Base-by-base conservation (phyloP, 192 early-diverging fungal species). In the Helicostylum pulchrum region DNA sequence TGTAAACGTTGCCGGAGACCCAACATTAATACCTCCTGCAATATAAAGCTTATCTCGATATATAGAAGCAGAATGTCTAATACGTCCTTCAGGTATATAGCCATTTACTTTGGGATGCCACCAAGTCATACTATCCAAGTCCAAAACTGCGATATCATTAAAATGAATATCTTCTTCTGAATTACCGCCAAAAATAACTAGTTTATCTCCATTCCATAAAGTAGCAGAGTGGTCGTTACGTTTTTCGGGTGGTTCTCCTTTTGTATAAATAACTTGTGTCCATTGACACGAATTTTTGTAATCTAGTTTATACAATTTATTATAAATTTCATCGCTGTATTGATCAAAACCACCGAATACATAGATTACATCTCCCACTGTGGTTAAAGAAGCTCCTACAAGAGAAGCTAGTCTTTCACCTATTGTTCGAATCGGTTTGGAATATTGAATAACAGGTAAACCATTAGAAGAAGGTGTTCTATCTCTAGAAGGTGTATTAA, bases 271-370 rank as follows among this genome's bases (percentile, higher is more conserved):
- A 12, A 86, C 60, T 26, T 73, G 72, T 6, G 61, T 64, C 87
- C 87, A 89, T 42, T 64, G 47, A 11, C 49, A 70, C 15, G 48
- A 55, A 56, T 70, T 66, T 7, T 76, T 71, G 10, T 78, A 66
- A 6, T 78, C 74, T 1, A 87, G 65, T n/a, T 72, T 70, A 62
- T 82, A 82, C 15, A 89, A 64, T 59, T 82, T 80, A 60, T 89
- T 86, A 70, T 80, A 87, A 30, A 89, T 84, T 44, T 84, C 86
- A 65, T 86, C 85, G 10, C 79, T 85, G 58, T 86, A 88, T 44
- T 80, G 77, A 60, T 88, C 67, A 61, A 88, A 88, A 0, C 87
- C 84, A 32, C 80, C 83, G 76, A 87, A 84, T 1, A 81, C 77
- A 54, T 81, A 83, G 15, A 86, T 43, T 42, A 49, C 49, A 45